A percentile compares a stretch with the other conserved stretches of the same genome.
Evolutionary conservation across 257 asterid genomes (phyloP).

Genomic region (Ilex aquifolium): DNA sequence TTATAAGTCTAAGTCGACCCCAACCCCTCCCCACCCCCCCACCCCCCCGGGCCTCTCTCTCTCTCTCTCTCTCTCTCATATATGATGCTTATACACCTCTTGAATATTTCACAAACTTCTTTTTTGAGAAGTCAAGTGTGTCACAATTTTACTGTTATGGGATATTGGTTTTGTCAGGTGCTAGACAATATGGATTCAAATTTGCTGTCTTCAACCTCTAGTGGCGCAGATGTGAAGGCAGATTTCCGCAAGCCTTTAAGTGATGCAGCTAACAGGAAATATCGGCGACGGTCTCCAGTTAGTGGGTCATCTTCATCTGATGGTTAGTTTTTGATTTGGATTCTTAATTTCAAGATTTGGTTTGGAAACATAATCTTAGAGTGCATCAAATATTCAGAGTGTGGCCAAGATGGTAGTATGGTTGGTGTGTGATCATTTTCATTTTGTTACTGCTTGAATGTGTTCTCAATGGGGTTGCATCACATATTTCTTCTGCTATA

Average conservation of each 20-base stretch:
- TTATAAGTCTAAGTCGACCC: no score
- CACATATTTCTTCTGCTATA: conserved; percentile 25
- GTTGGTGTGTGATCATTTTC: background rate
- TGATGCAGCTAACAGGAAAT: conserved; percentile 69
- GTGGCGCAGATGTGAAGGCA: conserved; percentile 42
- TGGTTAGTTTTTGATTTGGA: conserved; percentile 38
- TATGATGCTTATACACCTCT: no score
- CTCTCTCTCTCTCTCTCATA: no score
- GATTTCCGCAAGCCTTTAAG: conserved; percentile 74
- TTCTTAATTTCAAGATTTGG: background rate
- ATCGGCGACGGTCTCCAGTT: conserved; percentile 79
- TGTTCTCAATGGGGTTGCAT: no score
- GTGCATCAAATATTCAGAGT: no score
- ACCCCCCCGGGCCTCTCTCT: no score
- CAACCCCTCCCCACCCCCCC: no score
- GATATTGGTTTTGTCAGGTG: conserved; percentile 13
- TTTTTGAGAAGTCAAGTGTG: no score
- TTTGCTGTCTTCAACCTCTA: conserved; percentile 16
- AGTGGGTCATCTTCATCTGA: conserved; percentile 62
- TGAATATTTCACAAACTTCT: no score
- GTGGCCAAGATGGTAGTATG: no score
- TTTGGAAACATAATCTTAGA: no score
- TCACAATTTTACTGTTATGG: background rate
- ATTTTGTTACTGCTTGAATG: conserved; percentile 27
- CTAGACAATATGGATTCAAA: conserved; percentile 45